A percentile compares a stretch with the other conserved stretches of the same genome.
Conservation (phyloP, 2,329 filamentous ascomycete species). For the Verruconis gallopava region DNA sequence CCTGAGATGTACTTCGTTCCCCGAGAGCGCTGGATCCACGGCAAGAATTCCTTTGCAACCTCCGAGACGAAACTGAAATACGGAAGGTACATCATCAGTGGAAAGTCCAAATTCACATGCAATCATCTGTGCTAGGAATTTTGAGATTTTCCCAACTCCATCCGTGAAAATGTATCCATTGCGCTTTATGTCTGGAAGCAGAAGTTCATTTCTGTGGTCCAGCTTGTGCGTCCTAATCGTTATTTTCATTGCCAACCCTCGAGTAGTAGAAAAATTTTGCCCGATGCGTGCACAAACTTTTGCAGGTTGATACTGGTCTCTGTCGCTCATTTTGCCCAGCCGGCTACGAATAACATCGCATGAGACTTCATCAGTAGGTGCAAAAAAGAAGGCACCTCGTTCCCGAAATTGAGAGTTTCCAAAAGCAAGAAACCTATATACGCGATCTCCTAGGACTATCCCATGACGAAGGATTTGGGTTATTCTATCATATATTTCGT, state of each 20-base stretch:
- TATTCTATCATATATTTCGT: conserved; percentile 60
- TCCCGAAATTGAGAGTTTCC: conserved; percentile 93
- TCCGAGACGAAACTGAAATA: conserved; percentile 83
- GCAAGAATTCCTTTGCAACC: conserved; percentile 85
- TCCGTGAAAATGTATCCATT: conserved; percentile 71
- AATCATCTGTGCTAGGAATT: conserved; percentile 60
- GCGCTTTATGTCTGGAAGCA: conserved; percentile 48
- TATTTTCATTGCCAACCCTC: conserved; percentile 43
- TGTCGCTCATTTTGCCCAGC: conserved; percentile 66
- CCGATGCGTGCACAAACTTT: conserved; percentile 83
- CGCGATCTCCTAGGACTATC: conserved; percentile 67
- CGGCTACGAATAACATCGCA: conserved; percentile 67
- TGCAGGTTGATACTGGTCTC: conserved; percentile 68
- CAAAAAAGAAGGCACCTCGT: conserved; percentile 86
- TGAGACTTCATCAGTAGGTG: conserved; percentile 50
- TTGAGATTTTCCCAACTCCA: conserved; percentile 86
- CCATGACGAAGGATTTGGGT: conserved; percentile 61
- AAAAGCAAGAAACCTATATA: conserved; percentile 83
- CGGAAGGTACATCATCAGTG: conserved; percentile 53
- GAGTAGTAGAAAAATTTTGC: conserved; percentile 91
- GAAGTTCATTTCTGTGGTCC: conserved; percentile 1
- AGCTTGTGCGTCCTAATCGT: conserved; percentile 2
- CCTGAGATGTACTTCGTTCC: conserved; percentile 62
- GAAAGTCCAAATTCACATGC: conserved; percentile 54
- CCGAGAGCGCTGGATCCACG: conserved; percentile 55